Percentiles rank a stretch among this genome's conserved stretches.
Conservation (phyloP, 2,329 filamentous ascomycete genomes). For the Gyromitra esculenta region DNA sequence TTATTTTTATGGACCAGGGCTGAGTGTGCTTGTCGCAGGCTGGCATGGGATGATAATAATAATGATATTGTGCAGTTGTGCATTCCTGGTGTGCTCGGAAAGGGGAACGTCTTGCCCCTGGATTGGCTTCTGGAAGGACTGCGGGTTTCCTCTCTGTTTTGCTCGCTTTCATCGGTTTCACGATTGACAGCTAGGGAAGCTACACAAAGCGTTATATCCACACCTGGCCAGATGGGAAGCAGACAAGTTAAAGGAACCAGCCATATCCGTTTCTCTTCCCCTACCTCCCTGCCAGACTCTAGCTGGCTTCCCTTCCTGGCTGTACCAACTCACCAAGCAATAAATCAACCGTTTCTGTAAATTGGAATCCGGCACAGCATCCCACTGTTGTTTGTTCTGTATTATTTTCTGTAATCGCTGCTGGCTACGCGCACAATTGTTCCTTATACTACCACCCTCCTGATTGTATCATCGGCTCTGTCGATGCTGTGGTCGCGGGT, state of each 20-base stretch:
- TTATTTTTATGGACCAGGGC: background rate
- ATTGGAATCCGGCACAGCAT: background rate
- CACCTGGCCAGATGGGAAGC: background rate
- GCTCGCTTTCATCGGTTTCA: conserved; percentile 2
- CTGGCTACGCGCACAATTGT: background rate
- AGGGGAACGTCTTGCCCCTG: background rate
- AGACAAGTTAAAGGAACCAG: background rate
- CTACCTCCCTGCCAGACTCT: background rate
- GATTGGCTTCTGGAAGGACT: background rate
- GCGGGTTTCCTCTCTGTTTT: conserved; percentile 1
- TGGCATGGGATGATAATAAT: background rate
- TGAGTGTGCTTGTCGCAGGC: background rate
- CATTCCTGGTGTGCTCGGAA: background rate
- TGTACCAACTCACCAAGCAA: no score
- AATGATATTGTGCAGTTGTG: background rate
- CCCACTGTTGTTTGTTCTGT: background rate
- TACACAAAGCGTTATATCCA: background rate
- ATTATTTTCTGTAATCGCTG: background rate
- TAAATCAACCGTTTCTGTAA: background rate
- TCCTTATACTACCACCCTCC: conserved; percentile 1
- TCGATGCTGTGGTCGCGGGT: background rate
- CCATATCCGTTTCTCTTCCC: background rate
- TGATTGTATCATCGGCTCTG: background rate
- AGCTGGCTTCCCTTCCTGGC: background rate
- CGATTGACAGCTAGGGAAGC: background rate